Evolutionary conservation across 1,284 basidiomycete species (phyloP), one percentile per base, ranked within the genome.

Genomic region (Apiotrichum akiyoshidainum): DNA sequence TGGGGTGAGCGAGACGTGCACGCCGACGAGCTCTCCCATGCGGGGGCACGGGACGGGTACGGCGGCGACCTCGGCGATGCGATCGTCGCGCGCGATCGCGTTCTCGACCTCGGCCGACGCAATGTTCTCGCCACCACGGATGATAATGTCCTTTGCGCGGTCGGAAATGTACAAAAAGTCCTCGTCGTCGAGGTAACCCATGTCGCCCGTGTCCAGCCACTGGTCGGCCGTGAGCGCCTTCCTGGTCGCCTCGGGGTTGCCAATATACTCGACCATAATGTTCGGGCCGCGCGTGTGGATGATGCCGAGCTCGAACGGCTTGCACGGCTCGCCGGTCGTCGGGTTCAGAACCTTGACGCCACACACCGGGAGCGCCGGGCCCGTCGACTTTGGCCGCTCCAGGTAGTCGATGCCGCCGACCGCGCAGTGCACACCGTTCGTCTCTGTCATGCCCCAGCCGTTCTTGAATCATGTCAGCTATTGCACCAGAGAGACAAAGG

Each of bases 61-160:
- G 19, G 70, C 71, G 13, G 64, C 66, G 12, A 63, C 71, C 60
- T 74, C 71, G 8, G 59, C 51, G 2, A 73, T 59, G 16, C 63
- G 54, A 6, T 60, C 52, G 42, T 70, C 63, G 21, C 66, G 58
- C 45, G 65, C 69, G 10, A 74, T 40, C 12, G 68, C 73, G 50
- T 74, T 73, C 58, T 74, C 72, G 9, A 74, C 65, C 34, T 72
- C 70, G 2, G 63, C 52, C 3, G 70, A 72, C 0, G 70, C 55
- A 58, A 74, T 71, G 48, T 76, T 76, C 59, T 76, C 74, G 1
- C 74, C 74, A 21, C 74, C 74, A 1, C 74, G 71, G 34, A 76
- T 73, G 46, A 76, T 76, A 45, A 76, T 66, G 58, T 76, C 74
- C 41, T 63, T 63, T 12, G 48, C 61, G 7, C 73, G 58, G 55